Evolutionary conservation across 768 basidiomycete genomes (phyloP).

Genomic region (Boletus subcaerulescens): DNA sequence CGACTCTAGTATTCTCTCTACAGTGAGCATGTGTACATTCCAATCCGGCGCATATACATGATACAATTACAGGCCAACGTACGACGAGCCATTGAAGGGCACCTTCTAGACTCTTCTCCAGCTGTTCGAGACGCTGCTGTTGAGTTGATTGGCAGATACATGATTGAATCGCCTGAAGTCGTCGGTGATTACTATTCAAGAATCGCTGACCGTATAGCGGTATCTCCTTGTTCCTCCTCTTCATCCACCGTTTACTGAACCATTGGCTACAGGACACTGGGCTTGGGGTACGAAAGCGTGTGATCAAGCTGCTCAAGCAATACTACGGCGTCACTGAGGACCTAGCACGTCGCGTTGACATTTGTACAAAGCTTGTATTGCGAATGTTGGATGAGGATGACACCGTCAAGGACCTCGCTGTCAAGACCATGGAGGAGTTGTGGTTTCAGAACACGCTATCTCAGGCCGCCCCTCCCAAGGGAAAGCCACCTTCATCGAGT

Average conservation of each 20-base stretch:
- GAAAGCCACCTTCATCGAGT: conserved; percentile 29
- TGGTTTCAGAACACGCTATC: conserved; percentile 62
- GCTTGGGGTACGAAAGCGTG: conserved; percentile 88
- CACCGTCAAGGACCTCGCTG: conserved; percentile 87
- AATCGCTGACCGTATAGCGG: conserved; percentile 88
- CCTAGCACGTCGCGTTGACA: conserved; percentile 64
- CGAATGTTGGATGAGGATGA: conserved; percentile 94
- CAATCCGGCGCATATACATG: not conserved
- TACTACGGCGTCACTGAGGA: conserved; percentile 71
- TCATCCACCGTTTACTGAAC: not conserved
- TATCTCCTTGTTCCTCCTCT: conserved; percentile 37
- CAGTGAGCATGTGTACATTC: conserved; percentile 44
- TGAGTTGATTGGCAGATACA: conserved; percentile 96
- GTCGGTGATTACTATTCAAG: conserved; percentile 85
- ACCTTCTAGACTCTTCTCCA: conserved; percentile 87
- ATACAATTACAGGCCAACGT: conserved; percentile 58
- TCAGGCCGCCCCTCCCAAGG: conserved; percentile 37
- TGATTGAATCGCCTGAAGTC: conserved; percentile 86
- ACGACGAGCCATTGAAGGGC: conserved; percentile 81
- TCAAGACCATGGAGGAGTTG: conserved; percentile 86
- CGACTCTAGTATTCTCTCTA: conserved; percentile 77
- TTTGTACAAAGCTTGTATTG: conserved; percentile 75
- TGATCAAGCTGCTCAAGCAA: conserved; percentile 88
- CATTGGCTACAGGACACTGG: conserved; percentile 74
- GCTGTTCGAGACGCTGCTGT: conserved; percentile 96